Percentiles rank a stretch among this genome's conserved stretches.
These are phyloP conservation scores for Mortierella sp. DNA, from an alignment of 371 early-diverging fungal species.

Conservation along the genomic window DNA sequence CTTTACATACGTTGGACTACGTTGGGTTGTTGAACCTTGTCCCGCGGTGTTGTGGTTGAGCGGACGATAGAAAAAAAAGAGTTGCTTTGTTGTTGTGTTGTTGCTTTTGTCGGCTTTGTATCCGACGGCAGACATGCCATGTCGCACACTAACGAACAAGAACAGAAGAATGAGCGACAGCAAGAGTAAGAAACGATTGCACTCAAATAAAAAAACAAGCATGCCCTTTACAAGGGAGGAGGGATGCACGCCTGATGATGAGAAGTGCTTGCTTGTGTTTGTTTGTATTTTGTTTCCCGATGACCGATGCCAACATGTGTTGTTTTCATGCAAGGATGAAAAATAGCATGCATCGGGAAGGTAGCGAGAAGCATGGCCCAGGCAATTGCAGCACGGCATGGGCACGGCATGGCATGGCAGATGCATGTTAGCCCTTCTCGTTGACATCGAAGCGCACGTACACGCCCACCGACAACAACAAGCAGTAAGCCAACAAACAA, in stretches of 20 bases:
- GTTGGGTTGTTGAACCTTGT: not conserved
- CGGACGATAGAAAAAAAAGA: not conserved
- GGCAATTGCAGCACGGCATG: conserved; percentile 11
- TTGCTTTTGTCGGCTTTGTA: not conserved
- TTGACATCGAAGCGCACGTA: not conserved
- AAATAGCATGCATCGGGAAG: conserved; percentile 5
- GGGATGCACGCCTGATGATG: not conserved
- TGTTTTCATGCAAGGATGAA: not conserved
- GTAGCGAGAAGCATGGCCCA: not conserved
- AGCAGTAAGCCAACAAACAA: not conserved
- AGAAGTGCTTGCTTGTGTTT: not conserved
- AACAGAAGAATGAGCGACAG: not conserved
- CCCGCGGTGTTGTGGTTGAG: not conserved
- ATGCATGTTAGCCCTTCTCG: not conserved
- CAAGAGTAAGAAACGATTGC: not conserved
- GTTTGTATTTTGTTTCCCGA: not conserved
- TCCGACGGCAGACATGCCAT: conserved; percentile 5
- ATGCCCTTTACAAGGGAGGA: not conserved
- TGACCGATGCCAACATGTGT: conserved; percentile 1
- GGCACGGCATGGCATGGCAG: not conserved
- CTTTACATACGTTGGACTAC: not conserved
- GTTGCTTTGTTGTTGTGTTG: no score
- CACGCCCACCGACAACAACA: not conserved
- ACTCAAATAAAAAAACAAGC: not conserved
- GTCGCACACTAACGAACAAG: conserved; percentile 7